Conservation (phyloP, 129 eudicot species). For the Cynara cardunculus region DNA sequence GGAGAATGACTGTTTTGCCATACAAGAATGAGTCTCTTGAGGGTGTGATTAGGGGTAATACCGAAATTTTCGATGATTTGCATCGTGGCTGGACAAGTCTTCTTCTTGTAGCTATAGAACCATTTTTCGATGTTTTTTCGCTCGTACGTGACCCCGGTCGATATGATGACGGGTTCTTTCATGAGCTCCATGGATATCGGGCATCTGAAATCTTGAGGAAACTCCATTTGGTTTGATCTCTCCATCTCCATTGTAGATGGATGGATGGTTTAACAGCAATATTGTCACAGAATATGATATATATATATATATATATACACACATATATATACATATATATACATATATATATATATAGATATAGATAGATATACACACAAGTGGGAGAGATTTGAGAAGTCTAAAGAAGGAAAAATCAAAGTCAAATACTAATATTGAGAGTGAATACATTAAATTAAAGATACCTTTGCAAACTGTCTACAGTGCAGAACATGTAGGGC, state of each 20-base stretch:
- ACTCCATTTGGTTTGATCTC: slow-evolving; percentile 41
- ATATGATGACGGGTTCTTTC: slow-evolving; percentile 82
- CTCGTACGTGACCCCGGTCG: slow-evolving; percentile 76
- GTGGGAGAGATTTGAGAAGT: slow-evolving; percentile 22
- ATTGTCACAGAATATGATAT: background rate
- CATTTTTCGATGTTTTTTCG: slow-evolving; percentile 69
- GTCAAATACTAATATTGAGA: slow-evolving; percentile 36
- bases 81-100: slow-evolving; percentile 84
- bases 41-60: slow-evolving; percentile 75
- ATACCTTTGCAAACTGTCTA: slow-evolving; percentile 28
- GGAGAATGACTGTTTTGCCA: slow-evolving; percentile 38
- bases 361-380: background rate
- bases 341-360: background rate
- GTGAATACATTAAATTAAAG: slow-evolving; percentile 7
- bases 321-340: background rate
- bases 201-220: slow-evolving; percentile 75
- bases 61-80: slow-evolving; percentile 42
- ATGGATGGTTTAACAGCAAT: slow-evolving; percentile 21
- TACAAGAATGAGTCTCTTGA: slow-evolving; percentile 58
- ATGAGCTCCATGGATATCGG: slow-evolving; percentile 91
- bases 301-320: slow-evolving; percentile 2
- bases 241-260: slow-evolving; percentile 32
- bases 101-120: slow-evolving; percentile 61
- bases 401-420: slow-evolving; percentile 35
- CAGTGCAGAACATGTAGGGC: slow-evolving; percentile 43